A percentile compares a stretch with the other conserved stretches of the same genome.
phyloP scores from a whole-genome alignment of 23 red algal genomes.

The Gracilaria vermiculophylla region DNA sequence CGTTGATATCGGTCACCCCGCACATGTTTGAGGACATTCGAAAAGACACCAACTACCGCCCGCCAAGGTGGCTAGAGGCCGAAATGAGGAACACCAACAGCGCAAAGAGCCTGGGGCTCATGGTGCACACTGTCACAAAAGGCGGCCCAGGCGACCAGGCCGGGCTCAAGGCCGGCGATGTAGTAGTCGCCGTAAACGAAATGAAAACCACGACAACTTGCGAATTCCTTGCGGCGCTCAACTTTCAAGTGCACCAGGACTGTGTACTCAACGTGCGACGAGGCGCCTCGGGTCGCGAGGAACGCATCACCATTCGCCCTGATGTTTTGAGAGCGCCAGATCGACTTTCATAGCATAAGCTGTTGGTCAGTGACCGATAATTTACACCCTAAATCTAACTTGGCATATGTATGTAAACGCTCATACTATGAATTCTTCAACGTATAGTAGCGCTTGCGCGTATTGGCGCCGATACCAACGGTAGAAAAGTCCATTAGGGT shows the following conservation, averaged over 20 bases:
- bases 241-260: slow-evolving; percentile 62
- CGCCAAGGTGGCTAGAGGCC: slow-evolving; percentile 63
- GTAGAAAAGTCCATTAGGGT: slow-evolving; percentile 28
- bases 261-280: slow-evolving; percentile 46
- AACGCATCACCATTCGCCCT: slow-evolving; percentile 46
- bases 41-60: slow-evolving; percentile 61
- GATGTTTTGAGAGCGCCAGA: slow-evolving; percentile 16
- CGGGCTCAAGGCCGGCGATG: slow-evolving; percentile 82
- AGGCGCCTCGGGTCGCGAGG: slow-evolving; percentile 17
- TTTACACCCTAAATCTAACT: background rate
- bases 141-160: slow-evolving; percentile 82
- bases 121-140: slow-evolving; percentile 78
- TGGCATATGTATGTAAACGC: background rate
- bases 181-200: slow-evolving; percentile 71
- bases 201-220: slow-evolving; percentile 56
- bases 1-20: slow-evolving; percentile 78
- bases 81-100: slow-evolving; percentile 70
- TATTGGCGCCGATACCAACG: background rate
- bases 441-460: slow-evolving; percentile 28
- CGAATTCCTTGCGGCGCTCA: slow-evolving; percentile 53
- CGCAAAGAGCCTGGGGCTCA: slow-evolving; percentile 52
- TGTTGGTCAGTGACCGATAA: background rate
- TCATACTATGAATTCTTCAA: slow-evolving; percentile 13
- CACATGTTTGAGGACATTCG: slow-evolving; percentile 79
- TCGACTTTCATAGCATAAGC: background rate